A percentile compares a stretch with the other conserved stretches of the same genome.
These are phyloP conservation scores for Falciphora oryzae DNA, from an alignment of 2,329 filamentous ascomycete genomes.

Conservation along the genomic window DNA sequence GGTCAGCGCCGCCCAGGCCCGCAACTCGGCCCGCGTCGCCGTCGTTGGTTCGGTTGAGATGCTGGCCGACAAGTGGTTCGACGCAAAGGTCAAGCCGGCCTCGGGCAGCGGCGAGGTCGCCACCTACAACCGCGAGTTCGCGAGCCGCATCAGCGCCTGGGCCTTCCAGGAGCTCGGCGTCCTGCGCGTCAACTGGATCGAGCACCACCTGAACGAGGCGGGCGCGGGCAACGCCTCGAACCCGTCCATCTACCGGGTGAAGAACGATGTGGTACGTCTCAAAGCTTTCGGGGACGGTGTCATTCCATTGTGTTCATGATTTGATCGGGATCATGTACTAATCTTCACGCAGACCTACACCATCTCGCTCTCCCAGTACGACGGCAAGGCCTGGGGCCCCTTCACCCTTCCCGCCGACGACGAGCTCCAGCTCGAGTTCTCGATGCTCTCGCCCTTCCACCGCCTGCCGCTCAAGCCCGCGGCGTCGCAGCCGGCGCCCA, in stretches of 20 bases:
- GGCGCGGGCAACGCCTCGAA: slow-evolving; percentile 58
- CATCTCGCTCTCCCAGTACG: slow-evolving; percentile 85
- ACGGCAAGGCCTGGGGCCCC: slow-evolving; percentile 65
- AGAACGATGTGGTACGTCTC: slow-evolving; percentile 85
- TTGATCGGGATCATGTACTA: background rate
- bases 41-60: slow-evolving; percentile 82
- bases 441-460: slow-evolving; percentile 97
- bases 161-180: slow-evolving; percentile 93
- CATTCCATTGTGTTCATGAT: background rate
- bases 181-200: slow-evolving; percentile 72
- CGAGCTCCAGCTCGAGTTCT: slow-evolving; percentile 88
- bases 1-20: slow-evolving; percentile 81
- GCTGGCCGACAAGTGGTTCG: slow-evolving; percentile 85
- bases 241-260: slow-evolving; percentile 87
- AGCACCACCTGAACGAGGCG: slow-evolving; percentile 65
- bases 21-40: slow-evolving; percentile 86
- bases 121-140: slow-evolving; percentile 79
- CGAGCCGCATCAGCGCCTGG: slow-evolving; percentile 83
- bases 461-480: slow-evolving; percentile 63
- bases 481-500: slow-evolving; percentile 39
- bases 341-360: slow-evolving; percentile 59
- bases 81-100: slow-evolving; percentile 65
- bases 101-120: slow-evolving; percentile 41
- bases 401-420: slow-evolving; percentile 67
- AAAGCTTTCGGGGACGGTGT: background rate